Evolutionary conservation across 225 moss, liverwort and hornwort genomes (phyloP).

Genomic region (Neckera pumila): DNA sequence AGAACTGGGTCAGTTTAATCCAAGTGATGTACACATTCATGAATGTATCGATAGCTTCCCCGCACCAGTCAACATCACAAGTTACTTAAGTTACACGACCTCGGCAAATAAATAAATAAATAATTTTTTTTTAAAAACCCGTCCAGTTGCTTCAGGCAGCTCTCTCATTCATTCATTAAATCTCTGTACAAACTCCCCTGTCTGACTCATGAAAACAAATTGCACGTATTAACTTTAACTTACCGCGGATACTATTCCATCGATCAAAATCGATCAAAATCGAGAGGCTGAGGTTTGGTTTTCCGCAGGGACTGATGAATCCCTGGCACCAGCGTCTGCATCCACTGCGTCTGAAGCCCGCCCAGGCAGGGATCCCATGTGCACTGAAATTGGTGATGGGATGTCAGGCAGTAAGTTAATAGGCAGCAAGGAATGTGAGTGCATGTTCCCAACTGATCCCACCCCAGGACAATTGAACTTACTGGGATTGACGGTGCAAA

Average conservation of each 20-base stretch:
- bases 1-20: not conserved
- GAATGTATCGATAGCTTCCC: not conserved
- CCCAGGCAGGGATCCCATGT: not conserved
- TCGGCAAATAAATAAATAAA: too few relatives aligned
- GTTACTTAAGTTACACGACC: not conserved
- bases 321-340: not conserved
- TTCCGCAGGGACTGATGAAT: not conserved
- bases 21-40: not conserved
- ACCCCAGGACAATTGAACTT: not conserved
- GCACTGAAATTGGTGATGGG: not conserved
- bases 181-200: not conserved
- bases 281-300: not conserved
- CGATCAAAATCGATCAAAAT: too few relatives aligned
- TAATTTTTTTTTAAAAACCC: too few relatives aligned
- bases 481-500: not conserved
- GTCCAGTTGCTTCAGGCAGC: not conserved
- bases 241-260: not conserved
- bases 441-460: not conserved
- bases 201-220: not conserved
- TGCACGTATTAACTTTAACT: not conserved
- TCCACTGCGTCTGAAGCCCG: not conserved
- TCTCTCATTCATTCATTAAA: not conserved
- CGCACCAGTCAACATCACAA: not conserved
- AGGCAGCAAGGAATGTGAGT: not conserved
- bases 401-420: not conserved